Evolutionary conservation across 164 flowering plant genomes (phyloP).

Genomic region (Paratinospora sagittata): DNA sequence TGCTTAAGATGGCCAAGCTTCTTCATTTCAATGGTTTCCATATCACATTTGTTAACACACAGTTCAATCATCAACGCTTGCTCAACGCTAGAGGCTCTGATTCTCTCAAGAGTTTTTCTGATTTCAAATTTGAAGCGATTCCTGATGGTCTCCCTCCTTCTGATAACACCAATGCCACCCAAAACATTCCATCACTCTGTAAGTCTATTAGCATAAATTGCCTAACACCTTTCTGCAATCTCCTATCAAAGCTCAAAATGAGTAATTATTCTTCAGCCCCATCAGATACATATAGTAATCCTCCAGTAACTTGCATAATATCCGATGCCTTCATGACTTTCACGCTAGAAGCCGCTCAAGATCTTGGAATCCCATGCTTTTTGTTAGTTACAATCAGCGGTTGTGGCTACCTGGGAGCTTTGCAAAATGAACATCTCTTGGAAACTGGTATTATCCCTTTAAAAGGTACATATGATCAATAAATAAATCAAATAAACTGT

Average conservation of each 20-base stretch:
- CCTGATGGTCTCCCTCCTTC: too few species aligned
- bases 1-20: too few species aligned
- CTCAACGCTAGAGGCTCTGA: too few species aligned
- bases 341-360: slow-evolving; percentile 8
- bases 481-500: too few species aligned
- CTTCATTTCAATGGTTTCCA: too few species aligned
- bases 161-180: too few species aligned
- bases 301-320: slow-evolving; percentile 13
- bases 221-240: slow-evolving; percentile 6
- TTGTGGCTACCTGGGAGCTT: slow-evolving; percentile 5
- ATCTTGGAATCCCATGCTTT: slow-evolving; percentile 11
- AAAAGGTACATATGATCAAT: slow-evolving; percentile 5
- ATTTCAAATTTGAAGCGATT: too few species aligned
- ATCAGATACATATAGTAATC: too few species aligned
- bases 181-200: not conserved
- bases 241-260: slow-evolving; percentile 10
- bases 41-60: too few species aligned
- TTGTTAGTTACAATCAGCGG: slow-evolving; percentile 15
- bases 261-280: not conserved
- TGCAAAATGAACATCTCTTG: not conserved
- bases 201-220: not conserved
- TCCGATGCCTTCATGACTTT: slow-evolving; percentile 11
- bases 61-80: too few species aligned
- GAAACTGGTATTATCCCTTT: slow-evolving; percentile 11
- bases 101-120: too few species aligned